These are phyloP conservation scores for Termitomyces sp. DNA, from an alignment of 1,284 basidiomycete genomes.

Conservation along the genomic window DNA sequence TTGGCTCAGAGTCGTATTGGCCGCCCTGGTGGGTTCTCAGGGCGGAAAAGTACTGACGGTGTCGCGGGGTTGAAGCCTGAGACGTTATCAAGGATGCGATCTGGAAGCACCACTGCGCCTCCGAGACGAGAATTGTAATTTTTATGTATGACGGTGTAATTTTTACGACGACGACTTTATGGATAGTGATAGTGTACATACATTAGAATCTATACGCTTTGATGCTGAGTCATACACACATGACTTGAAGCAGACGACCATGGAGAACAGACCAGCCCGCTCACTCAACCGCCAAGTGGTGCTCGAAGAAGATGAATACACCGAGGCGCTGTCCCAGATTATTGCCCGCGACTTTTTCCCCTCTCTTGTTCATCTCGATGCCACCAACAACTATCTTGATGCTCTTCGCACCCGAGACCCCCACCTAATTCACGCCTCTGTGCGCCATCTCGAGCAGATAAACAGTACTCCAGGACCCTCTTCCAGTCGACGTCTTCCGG, in stretches of 20 bases:
- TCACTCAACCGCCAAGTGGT: constrained; percentile 71
- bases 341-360: constrained; percentile 98
- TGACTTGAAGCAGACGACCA: constrained; percentile 1
- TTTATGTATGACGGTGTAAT: constrained; percentile 8
- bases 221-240: constrained; percentile 10
- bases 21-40: constrained; percentile 38
- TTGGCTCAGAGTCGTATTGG: constrained; percentile 63
- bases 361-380: constrained; percentile 80
- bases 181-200: constrained; percentile 2
- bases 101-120: constrained; percentile 18
- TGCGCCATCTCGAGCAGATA: constrained; percentile 67
- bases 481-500: constrained; percentile 28
- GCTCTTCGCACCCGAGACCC: constrained; percentile 73
- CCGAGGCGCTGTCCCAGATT: constrained; percentile 85
- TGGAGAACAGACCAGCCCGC: constrained; percentile 21
- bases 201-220: neutral
- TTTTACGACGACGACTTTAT: constrained; percentile 7
- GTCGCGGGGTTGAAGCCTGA: constrained; percentile 20
- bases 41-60: constrained; percentile 43
- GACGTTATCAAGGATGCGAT: constrained; percentile 14
- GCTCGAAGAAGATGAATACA: constrained; percentile 97
- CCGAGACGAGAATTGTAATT: constrained; percentile 7
- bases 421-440: constrained; percentile 65
- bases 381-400: constrained; percentile 80
- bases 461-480: constrained; percentile 44